Conservation (phyloP, 1,139 yeast genomes). For the Meyerozyma sp. region DNA sequence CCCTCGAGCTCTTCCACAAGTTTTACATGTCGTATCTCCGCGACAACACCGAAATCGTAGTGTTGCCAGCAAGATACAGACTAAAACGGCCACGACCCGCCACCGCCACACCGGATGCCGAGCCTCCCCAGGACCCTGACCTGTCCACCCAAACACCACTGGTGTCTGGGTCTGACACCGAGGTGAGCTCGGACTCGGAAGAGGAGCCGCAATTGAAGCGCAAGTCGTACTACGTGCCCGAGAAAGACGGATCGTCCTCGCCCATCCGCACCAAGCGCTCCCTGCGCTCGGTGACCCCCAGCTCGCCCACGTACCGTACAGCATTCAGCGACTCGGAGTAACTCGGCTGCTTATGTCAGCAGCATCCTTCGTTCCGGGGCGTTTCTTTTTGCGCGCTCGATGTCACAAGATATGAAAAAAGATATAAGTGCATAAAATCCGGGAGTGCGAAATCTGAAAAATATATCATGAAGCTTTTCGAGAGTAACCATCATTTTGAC, state of each 20-base stretch:
- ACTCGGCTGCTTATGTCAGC: too few relatives aligned
- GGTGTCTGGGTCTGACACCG: neutral
- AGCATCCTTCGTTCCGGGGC: too few relatives aligned
- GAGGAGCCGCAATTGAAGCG: neutral
- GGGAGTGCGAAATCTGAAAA: too few relatives aligned
- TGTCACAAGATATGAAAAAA: too few relatives aligned
- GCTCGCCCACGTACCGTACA: too few relatives aligned
- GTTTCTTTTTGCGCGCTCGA: too few relatives aligned
- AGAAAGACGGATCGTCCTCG: neutral
- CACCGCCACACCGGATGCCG: neutral
- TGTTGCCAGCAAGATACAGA: neutral
- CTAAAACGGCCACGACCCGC: neutral
- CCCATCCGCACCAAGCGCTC: neutral
- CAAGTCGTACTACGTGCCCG: neutral
- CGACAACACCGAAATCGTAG: constrained; percentile 3
- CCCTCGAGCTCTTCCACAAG: constrained; percentile 9
- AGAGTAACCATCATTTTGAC: too few relatives aligned
- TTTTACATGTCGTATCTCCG: constrained; percentile 12
- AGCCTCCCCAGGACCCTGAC: neutral
- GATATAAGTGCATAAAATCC: too few relatives aligned
- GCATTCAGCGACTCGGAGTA: too few relatives aligned
- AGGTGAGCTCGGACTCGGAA: neutral
- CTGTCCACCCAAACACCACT: neutral
- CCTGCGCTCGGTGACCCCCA: neutral
- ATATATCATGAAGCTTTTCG: too few relatives aligned